These are phyloP conservation scores for Hypomyces perniciosus DNA, from an alignment of 2,329 filamentous ascomycete genomes.

Conservation along the genomic window DNA sequence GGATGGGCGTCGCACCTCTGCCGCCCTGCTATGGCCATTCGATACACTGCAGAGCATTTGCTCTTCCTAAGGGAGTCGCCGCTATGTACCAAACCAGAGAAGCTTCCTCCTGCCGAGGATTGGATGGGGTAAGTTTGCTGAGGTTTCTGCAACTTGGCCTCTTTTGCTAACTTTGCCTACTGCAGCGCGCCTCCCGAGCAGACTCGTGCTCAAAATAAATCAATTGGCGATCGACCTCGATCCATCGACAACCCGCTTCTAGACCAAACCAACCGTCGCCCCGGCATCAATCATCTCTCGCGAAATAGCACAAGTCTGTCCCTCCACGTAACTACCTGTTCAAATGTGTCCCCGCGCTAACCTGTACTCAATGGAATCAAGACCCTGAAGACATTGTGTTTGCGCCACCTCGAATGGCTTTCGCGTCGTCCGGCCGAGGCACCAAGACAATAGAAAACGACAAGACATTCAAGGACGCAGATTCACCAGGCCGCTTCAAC, in stretches of 20 bases:
- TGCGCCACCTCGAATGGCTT: constrained; percentile 75
- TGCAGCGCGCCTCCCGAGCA: constrained; percentile 41
- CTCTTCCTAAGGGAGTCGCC: constrained; percentile 73
- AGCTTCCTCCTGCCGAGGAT: constrained; percentile 78
- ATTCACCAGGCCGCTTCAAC: constrained; percentile 52
- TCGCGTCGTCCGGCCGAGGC: constrained; percentile 64
- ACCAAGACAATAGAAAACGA: constrained; percentile 47
- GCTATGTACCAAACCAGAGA: constrained; percentile 71
- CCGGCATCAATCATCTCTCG: constrained; percentile 46
- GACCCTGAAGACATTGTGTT: constrained; percentile 77
- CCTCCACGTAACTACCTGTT: background rate
- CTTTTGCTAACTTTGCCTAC: constrained; percentile 5
- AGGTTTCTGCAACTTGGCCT: background rate
- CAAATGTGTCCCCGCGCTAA: constrained; percentile 4
- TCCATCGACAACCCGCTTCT: constrained; percentile 39
- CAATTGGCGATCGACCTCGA: constrained; percentile 38
- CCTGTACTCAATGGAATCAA: constrained; percentile 26
- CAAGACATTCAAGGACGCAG: constrained; percentile 46
- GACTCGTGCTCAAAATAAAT: constrained; percentile 40
- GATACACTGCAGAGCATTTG: constrained; percentile 74
- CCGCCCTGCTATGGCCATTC: constrained; percentile 44
- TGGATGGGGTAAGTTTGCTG: constrained; percentile 78
- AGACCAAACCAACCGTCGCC: constrained; percentile 47
- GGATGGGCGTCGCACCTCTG: constrained; percentile 34
- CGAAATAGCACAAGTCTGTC: constrained; percentile 53